A percentile compares a stretch with the other conserved stretches of the same genome.
Evolutionary conservation across 1,284 basidiomycete species (phyloP).

Genomic region (Xerocomus minutiporus): DNA sequence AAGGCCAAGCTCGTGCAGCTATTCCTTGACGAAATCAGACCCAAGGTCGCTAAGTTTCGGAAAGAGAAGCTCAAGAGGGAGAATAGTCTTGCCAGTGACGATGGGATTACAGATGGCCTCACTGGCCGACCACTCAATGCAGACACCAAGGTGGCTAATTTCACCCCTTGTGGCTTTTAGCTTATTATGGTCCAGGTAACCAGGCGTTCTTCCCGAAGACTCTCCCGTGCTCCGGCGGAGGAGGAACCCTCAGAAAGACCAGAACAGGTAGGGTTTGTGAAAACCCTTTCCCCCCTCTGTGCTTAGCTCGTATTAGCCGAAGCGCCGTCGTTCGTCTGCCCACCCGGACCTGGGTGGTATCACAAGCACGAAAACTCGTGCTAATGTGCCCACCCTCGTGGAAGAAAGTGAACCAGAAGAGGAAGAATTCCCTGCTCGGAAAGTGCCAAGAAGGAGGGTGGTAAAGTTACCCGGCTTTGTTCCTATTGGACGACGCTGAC

Average conservation of each 20-base stretch:
- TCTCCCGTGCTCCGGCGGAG: slow-evolving; percentile 46
- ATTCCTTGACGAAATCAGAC: slow-evolving; percentile 75
- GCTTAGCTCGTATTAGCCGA: slow-evolving; percentile 38
- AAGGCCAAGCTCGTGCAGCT: slow-evolving; percentile 81
- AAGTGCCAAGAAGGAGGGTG: slow-evolving; percentile 56
- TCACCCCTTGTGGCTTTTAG: slow-evolving; percentile 1
- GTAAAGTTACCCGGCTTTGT: slow-evolving; percentile 33
- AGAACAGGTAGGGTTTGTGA: slow-evolving; percentile 43
- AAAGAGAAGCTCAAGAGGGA: slow-evolving; percentile 63
- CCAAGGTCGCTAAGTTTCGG: slow-evolving; percentile 56
- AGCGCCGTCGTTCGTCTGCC: slow-evolving; percentile 63
- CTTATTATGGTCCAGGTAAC: slow-evolving; percentile 20
- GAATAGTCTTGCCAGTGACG: slow-evolving; percentile 68
- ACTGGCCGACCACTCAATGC: slow-evolving; percentile 60
- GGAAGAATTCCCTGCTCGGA: slow-evolving; percentile 52
- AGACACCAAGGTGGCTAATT: slow-evolving; percentile 41
- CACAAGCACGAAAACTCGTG: slow-evolving; percentile 37
- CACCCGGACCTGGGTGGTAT: slow-evolving; percentile 60
- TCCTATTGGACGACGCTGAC: slow-evolving; percentile 1
- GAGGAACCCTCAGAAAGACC: slow-evolving; percentile 39
- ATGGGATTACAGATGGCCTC: slow-evolving; percentile 73
- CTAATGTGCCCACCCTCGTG: slow-evolving; percentile 43
- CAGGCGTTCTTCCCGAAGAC: slow-evolving; percentile 40
- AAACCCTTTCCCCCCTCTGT: background rate
- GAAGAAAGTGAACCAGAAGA: slow-evolving; percentile 78